Evolutionary conservation across 2,329 filamentous ascomycete genomes (phyloP).

Genomic region (Diaporthe vexans): DNA sequence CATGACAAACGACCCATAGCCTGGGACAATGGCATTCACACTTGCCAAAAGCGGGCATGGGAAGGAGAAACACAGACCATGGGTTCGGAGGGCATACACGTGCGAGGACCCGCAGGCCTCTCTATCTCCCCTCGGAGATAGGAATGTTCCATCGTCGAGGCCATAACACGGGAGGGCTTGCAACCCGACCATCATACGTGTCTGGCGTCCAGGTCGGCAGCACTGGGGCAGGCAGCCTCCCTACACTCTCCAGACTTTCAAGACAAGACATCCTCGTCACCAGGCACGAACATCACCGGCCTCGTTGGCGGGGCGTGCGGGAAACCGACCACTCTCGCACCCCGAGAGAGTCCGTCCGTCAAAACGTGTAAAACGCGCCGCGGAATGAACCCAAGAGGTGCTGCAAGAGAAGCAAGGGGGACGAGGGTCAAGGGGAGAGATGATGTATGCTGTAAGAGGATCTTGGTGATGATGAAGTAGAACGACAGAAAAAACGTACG

Average conservation of each 20-base stretch:
- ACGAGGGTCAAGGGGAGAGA: no score
- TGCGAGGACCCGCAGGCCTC: neutral
- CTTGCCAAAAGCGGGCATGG: neutral
- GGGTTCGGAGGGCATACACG: neutral
- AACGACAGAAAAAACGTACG: neutral
- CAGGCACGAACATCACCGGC: neutral
- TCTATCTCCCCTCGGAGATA: neutral
- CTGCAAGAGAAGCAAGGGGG: neutral
- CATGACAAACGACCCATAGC: neutral
- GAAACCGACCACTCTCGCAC: neutral
- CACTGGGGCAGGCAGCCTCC: neutral
- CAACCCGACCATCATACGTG: neutral
- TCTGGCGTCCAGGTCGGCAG: no score
- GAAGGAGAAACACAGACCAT: constrained; percentile 16
- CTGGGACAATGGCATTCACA: neutral
- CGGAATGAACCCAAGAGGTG: neutral
- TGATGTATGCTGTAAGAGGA: neutral
- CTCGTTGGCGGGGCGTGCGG: neutral
- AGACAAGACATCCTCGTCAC: neutral
- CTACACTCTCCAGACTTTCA: neutral
- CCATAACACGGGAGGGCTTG: neutral
- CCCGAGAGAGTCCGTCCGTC: neutral
- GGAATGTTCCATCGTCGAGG: neutral
- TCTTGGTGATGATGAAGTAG: neutral
- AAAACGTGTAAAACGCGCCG: neutral